Percentiles rank a stretch among this genome's conserved stretches.
phyloP scores from a whole-genome alignment of 805 yeast species.

The Wickerhamiella qilinensis region DNA sequence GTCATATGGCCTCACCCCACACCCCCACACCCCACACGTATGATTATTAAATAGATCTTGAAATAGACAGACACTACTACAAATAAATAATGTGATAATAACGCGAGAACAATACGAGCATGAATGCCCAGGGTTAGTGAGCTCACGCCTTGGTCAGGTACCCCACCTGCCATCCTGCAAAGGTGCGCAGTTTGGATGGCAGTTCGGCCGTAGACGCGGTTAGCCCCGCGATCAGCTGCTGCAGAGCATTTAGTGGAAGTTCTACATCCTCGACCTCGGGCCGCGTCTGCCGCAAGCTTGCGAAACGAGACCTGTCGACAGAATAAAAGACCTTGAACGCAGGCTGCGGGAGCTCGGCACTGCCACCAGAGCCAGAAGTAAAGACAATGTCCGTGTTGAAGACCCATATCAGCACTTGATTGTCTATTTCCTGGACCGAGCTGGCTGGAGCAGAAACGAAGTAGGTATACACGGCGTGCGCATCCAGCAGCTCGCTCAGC shows the following conservation, averaged over 20 bases:
- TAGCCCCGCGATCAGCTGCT: constrained; percentile 20
- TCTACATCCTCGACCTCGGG: constrained; percentile 28
- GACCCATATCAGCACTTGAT: constrained; percentile 32
- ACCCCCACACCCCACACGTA: too few species aligned
- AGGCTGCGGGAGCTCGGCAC: constrained; percentile 9
- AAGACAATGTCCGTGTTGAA: constrained; percentile 29
- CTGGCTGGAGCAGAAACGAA: constrained; percentile 4
- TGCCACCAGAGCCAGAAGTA: too few species aligned
- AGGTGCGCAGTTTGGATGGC: constrained; percentile 20
- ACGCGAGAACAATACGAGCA: too few species aligned
- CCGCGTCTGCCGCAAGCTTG: constrained; percentile 18
- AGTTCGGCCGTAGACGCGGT: constrained; percentile 18
- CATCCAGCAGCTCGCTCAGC: constrained; percentile 16
- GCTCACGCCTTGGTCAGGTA: too few species aligned
- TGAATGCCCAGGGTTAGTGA: too few species aligned
- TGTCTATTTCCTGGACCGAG: too few species aligned
- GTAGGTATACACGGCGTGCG: constrained; percentile 21
- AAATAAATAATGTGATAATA: too few species aligned
- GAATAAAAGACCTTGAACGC: constrained; percentile 34
- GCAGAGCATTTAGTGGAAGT: constrained; percentile 21
- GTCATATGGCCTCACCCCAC: too few species aligned
- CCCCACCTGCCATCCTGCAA: constrained; percentile 21
- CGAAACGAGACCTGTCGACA: constrained; percentile 18
- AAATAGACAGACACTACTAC: too few species aligned
- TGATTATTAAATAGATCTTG: too few species aligned